Evolutionary conservation across 768 basidiomycete species (phyloP), one percentile per base, ranked within the genome.

Genomic region (Mycena kentingensis): DNA sequence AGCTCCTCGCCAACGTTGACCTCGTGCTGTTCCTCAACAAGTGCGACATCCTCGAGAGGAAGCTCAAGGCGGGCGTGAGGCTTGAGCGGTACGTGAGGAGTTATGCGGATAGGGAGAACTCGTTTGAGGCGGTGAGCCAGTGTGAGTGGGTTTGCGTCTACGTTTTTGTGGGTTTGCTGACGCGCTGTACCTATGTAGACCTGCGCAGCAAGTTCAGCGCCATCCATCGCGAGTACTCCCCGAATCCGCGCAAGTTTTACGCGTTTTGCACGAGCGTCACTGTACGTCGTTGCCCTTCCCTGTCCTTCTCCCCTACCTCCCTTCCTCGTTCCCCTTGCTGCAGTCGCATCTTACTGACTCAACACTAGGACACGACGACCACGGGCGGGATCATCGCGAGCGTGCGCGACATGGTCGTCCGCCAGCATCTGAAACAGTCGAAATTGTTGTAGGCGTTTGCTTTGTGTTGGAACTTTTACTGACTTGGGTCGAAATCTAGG

Each of bases 21-120:
- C 74, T 93, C 28, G 84, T 93, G 46, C 76, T 93, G 24, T 93
- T 93, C 76, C 77, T 93, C 46, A 93, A 93, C 75, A 93, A 93
- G 63, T 91, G 90, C 61, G 90, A 93, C 67, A 87, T 92, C 49
- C 72, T 93, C 34, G 84, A 87, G 38, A 64, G 73, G 49, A 93
- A 93, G 69, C 72, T 92, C 34, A 74, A 75, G 21, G 67, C 78
- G 2, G 88, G 88, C 26, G 74, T 85, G 39, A 75, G 83, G 37
- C 64, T 90, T 46, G 65, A 79, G 51, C 85, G 84, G 68, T 90
- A 89, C 58, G 84, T 90, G 44, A 76, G 84, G 56, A 87, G 82
- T 64, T 90, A 85, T 61, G 83, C 82, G 15, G 87, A 90, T 53
- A 74, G 88, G 44, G 70, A 77, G 46, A 90, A 89, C 45, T 82